These are phyloP conservation scores for Hura crepitans DNA, from an alignment of 441 rosid genomes.

Conservation along the genomic window DNA sequence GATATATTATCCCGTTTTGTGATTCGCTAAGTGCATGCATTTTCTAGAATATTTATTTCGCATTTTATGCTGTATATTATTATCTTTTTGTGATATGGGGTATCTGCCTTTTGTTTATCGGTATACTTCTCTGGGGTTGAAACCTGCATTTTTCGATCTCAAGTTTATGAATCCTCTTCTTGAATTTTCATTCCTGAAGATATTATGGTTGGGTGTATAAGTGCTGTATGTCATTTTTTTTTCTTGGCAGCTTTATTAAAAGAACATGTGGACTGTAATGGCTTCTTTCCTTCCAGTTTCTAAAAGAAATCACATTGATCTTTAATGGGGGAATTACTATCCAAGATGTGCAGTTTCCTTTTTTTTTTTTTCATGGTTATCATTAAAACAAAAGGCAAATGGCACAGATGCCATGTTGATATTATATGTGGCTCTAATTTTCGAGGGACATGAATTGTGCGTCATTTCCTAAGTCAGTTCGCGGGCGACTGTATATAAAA, in stretches of 20 bases:
- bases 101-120: not conserved
- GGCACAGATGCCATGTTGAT: not conserved
- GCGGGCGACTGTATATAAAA: not conserved
- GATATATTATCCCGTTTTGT: not conserved
- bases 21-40: not conserved
- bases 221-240: not conserved
- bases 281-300: not conserved
- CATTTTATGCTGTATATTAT: not conserved
- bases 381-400: not conserved
- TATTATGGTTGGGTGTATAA: not conserved
- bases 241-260: not conserved
- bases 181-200: not conserved
- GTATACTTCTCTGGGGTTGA: not conserved
- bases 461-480: not conserved
- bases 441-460: not conserved
- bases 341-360: not conserved
- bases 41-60: not conserved
- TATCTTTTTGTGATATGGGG: not conserved
- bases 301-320: not conserved
- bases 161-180: not conserved
- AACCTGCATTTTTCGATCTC: not conserved
- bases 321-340: not conserved
- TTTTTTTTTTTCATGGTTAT: not conserved
- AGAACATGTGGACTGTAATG: not conserved
- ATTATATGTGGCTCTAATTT: not conserved